Base-by-base conservation (phyloP, 768 basidiomycete species). In the Boletellus ananas region DNA sequence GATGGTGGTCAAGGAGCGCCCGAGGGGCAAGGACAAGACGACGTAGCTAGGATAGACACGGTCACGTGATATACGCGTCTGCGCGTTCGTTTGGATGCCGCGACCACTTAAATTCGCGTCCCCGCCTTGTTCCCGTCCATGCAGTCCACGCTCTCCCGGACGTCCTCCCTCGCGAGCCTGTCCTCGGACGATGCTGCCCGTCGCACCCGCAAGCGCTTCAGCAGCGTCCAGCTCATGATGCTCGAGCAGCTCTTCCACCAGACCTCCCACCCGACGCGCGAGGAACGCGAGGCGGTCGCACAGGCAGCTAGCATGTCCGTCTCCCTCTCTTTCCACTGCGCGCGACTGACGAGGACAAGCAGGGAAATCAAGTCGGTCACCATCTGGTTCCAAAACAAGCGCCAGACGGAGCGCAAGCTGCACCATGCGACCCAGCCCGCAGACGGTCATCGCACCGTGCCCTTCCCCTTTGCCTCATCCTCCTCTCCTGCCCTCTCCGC, bases 1-100 rank as follows among this genome's bases (percentile, higher is more conserved):
- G 77, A 80, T 89, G 82, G 92, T 94, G 49, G 71, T 94, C 61
- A 81, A 82, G 52, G 89, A 94, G 70, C 78, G 92, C 37, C 90
- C 92, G 41, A 75, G 91, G 58, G 90, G 91, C 21, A 75, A 74
- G 56, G 77, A 79, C 56, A 80, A 75, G 70, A 40, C 49, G 7
- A 25, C 21, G 45, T 40, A 35, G 25, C 6, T 34, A 34, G 4
- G 17, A 36, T 10, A 38, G 37, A 45, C 37, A 33, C 37, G 66
- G 45, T 66, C 65, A 67, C 66, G 62, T 67, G 65, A 57, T 3
- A 13, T 7, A 54, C 65, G 67, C 64, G 65, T 45, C 42, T 20
- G 50, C 52, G 10, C 34, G 33, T 34, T 23, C 18, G 29, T 45
- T 52, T 52, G 43, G 29, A 11, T 29, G 3, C 9, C 11, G 29